phyloP scores from a whole-genome alignment of 2,329 filamentous ascomycete species.

The Phialophora expanda region DNA sequence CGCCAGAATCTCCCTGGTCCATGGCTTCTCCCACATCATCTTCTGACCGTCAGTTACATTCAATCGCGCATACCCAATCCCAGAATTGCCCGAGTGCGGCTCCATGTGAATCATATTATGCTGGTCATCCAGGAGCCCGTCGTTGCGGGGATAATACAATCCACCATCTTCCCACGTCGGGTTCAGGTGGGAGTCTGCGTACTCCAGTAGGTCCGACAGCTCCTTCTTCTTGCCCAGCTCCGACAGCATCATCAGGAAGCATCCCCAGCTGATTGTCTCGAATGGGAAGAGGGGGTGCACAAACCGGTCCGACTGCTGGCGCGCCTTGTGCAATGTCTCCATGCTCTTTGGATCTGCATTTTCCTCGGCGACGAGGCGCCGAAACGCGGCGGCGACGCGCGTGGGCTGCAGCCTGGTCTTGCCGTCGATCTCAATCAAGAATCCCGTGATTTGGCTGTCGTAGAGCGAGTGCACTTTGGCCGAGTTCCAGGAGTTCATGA shows the following conservation, averaged over 20 bases:
- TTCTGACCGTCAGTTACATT: constrained; percentile 31
- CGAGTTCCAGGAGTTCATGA: constrained; percentile 48
- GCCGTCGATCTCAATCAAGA: constrained; percentile 40
- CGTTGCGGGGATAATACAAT: constrained; percentile 20
- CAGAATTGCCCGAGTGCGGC: constrained; percentile 26
- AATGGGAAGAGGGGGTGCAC: constrained; percentile 1
- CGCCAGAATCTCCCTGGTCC: constrained; percentile 22
- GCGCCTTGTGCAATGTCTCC: constrained; percentile 4
- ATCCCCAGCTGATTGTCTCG: constrained; percentile 38
- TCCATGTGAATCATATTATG: constrained; percentile 20
- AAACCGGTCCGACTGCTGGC: background rate
- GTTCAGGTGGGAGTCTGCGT: constrained; percentile 7
- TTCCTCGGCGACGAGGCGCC: constrained; percentile 1
- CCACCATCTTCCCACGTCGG: constrained; percentile 20
- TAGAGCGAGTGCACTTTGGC: constrained; percentile 40
- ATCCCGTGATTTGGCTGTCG: constrained; percentile 38
- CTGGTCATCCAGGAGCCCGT: constrained; percentile 13
- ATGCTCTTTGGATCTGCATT: background rate
- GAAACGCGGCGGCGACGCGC: constrained; percentile 31
- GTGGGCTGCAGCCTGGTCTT: constrained; percentile 37
- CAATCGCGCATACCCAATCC: constrained; percentile 24
- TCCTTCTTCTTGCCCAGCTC: constrained; percentile 16
- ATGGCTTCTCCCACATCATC: constrained; percentile 32
- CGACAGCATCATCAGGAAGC: constrained; percentile 44
- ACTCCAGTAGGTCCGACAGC: constrained; percentile 10